These are phyloP conservation scores for Eryngium alpinum DNA, from an alignment of 140 eudicot species.

Conservation along the genomic window DNA sequence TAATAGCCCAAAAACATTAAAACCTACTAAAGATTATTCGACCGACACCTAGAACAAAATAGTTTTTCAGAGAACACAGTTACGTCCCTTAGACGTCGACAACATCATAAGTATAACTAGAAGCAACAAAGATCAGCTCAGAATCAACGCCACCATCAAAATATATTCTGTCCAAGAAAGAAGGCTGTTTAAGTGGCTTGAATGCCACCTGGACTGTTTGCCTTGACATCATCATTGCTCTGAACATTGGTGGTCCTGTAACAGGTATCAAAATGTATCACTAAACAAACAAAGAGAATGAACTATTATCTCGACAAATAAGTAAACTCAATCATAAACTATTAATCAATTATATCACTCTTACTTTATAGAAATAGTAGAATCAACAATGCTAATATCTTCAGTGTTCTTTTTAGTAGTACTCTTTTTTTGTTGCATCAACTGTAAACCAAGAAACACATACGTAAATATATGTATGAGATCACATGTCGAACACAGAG, in stretches of 20 bases:
- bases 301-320: no score
- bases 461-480: no score
- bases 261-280: not conserved
- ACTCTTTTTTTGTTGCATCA: no score
- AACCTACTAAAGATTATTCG: not conserved
- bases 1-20: not conserved
- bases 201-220: constrained; percentile 90
- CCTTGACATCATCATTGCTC: constrained; percentile 98
- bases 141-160: constrained; percentile 42
- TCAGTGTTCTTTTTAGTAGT: no score
- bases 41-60: no score
- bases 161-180: constrained; percentile 53
- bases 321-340: no score
- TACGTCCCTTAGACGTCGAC: constrained; percentile 50
- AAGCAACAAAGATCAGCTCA: constrained; percentile 58
- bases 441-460: no score
- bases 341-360: no score
- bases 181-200: constrained; percentile 70
- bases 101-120: constrained; percentile 36
- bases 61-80: not conserved
- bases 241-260: constrained; percentile 91
- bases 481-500: no score
- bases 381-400: no score
- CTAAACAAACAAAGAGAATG: not conserved
- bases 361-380: no score